A percentile compares a stretch with the other conserved stretches of the same genome.
Conservation (phyloP, 1,284 basidiomycete species). For the Ceratobasidium sp. region DNA sequence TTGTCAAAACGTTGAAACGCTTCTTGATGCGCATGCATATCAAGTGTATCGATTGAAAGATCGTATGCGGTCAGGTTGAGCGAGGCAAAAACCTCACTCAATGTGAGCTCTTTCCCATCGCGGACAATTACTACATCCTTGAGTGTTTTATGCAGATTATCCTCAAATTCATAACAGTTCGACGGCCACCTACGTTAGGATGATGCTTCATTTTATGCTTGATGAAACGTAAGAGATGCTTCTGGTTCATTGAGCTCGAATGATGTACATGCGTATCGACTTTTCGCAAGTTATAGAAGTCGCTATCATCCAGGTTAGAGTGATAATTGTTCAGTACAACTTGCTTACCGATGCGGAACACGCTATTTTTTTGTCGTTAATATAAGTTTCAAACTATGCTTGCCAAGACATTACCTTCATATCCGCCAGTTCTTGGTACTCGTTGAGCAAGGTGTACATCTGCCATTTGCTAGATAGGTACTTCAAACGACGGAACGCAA, state of each 20-base stretch:
- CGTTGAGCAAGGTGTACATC: conserved; percentile 92
- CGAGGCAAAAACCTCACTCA: conserved; percentile 94
- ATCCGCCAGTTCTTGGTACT: conserved; percentile 92
- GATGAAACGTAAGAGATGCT: conserved; percentile 99
- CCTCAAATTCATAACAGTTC: background rate
- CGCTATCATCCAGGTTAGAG: conserved; percentile 58
- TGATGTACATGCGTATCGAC: conserved; percentile 99
- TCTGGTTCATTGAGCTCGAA: conserved; percentile 99
- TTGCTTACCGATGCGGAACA: conserved; percentile 71
- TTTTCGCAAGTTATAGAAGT: conserved; percentile 98
- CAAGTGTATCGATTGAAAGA: conserved; percentile 97
- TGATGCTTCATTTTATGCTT: conserved; percentile 94
- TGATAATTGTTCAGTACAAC: background rate
- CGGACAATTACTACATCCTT: conserved; percentile 96
- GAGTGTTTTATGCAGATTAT: background rate
- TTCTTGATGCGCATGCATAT: conserved; percentile 99
- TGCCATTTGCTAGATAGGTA: conserved; percentile 96
- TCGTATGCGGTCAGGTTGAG: conserved; percentile 97
- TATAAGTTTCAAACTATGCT: conserved; percentile 35
- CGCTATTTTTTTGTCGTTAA: conserved; percentile 52
- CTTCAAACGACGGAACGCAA: conserved; percentile 91
- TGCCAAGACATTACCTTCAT: conserved; percentile 77
- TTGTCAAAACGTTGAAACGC: conserved; percentile 98
- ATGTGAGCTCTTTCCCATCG: conserved; percentile 88
- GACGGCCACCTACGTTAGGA: conserved; percentile 62